Evolutionary conservation across 305 asterid genomes (phyloP).

Genomic region (Fraxinus albicans): DNA sequence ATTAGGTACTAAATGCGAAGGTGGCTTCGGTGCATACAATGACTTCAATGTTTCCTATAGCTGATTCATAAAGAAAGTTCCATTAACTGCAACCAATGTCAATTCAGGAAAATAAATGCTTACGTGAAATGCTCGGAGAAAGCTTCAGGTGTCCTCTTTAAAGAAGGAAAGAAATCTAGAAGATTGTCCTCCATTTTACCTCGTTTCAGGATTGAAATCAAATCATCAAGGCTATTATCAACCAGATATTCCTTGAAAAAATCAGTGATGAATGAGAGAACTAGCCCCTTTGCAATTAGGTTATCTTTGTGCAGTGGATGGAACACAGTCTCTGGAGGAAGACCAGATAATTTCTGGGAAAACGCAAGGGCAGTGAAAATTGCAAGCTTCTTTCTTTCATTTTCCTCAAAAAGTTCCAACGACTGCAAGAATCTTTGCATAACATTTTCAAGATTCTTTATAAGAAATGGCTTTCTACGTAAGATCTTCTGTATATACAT

Average conservation of each 20-base stretch:
- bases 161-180: slow-evolving; percentile 81
- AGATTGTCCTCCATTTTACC: slow-evolving; percentile 96
- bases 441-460: slow-evolving; percentile 98
- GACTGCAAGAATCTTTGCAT: slow-evolving; percentile 92
- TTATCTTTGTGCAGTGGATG: slow-evolving; percentile 97
- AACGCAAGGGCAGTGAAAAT: slow-evolving; percentile 98
- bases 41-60: neutral
- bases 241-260: slow-evolving; percentile 95
- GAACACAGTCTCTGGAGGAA: slow-evolving; percentile 95
- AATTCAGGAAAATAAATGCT: slow-evolving; percentile 28
- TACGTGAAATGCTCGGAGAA: slow-evolving; percentile 93
- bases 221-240: slow-evolving; percentile 95
- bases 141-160: slow-evolving; percentile 90
- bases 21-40: neutral
- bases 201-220: slow-evolving; percentile 85
- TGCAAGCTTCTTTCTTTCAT: slow-evolving; percentile 97
- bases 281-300: slow-evolving; percentile 96
- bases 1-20: neutral
- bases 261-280: slow-evolving; percentile 85
- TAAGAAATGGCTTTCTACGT: slow-evolving; percentile 88
- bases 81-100: neutral
- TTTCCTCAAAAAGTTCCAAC: slow-evolving; percentile 89
- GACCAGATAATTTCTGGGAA: slow-evolving; percentile 96
- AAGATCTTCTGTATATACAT: slow-evolving; percentile 85
- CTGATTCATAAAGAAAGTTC: neutral